Evolutionary conservation across 2,329 filamentous ascomycete genomes (phyloP).

Genomic region (Colletotrichum brevisporum): DNA sequence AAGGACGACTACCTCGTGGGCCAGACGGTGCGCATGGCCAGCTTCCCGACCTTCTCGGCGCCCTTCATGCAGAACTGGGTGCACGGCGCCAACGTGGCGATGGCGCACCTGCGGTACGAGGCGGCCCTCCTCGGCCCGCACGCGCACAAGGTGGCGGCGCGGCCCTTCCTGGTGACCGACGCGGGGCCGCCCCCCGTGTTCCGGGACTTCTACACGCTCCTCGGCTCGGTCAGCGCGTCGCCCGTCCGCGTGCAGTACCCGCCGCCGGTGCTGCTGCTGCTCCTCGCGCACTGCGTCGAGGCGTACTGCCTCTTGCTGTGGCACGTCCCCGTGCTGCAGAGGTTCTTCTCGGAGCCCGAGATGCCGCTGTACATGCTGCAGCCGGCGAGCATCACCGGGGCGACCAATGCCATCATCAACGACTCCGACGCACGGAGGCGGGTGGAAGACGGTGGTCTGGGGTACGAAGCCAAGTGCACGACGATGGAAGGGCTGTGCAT

Average conservation of each 20-base stretch:
- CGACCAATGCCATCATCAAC: conserved; percentile 53
- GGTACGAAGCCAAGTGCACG: conserved; percentile 54
- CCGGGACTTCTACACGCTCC: conserved; percentile 55
- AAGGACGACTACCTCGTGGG: conserved; percentile 59
- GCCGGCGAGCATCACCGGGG: conserved; percentile 54
- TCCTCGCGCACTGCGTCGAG: conserved; percentile 56
- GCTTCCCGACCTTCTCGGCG: conserved; percentile 58
- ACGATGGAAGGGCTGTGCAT: conserved; percentile 59
- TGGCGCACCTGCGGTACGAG: conserved; percentile 68
- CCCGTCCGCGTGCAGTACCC: conserved; percentile 49
- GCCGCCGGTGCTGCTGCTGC: conserved; percentile 54
- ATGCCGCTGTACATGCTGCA: conserved; percentile 56
- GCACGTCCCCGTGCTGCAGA: conserved; percentile 44
- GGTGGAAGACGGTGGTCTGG: conserved; percentile 58
- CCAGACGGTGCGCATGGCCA: conserved; percentile 53
- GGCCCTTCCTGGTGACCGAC: conserved; percentile 66
- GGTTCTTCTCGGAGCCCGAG: conserved; percentile 49
- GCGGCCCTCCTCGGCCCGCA: conserved; percentile 60
- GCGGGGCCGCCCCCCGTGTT: conserved; percentile 59
- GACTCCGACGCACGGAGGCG: conserved; percentile 53
- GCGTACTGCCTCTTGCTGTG: conserved; percentile 50
- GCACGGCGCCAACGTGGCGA: conserved; percentile 65
- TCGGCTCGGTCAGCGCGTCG: conserved; percentile 49
- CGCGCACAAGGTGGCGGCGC: conserved; percentile 55
- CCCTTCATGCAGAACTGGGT: conserved; percentile 65